Percentiles rank a stretch among this genome's conserved stretches.
These are phyloP conservation scores for Symbiodinium pilosum DNA, from an alignment of 73 alveolate genomes.

Conservation along the genomic window DNA sequence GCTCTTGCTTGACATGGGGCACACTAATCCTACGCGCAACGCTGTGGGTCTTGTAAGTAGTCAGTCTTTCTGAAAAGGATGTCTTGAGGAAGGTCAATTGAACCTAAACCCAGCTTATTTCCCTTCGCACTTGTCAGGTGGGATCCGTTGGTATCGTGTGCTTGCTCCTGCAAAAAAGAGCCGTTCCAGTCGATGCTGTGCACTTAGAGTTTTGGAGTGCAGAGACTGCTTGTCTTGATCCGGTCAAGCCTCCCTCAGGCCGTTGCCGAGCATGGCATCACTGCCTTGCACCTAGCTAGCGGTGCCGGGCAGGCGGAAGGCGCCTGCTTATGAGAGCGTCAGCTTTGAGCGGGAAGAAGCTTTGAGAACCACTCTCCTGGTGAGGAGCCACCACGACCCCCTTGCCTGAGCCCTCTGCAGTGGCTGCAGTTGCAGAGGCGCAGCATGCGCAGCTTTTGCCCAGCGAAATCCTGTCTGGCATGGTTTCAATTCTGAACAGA, in stretches of 20 bases:
- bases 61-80: no score
- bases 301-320: slow-evolving; percentile 45
- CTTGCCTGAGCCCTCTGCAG: neutral
- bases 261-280: slow-evolving; percentile 16
- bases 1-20: no score
- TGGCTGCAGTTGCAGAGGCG: neutral
- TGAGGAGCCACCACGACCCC: neutral
- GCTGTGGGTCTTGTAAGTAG: no score
- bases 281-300: slow-evolving; percentile 52
- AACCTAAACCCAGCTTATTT: no score
- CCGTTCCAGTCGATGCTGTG: neutral
- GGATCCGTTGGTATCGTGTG: neutral
- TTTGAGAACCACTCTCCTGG: neutral
- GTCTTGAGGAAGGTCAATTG: no score
- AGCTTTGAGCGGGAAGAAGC: neutral
- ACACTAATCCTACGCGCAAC: no score
- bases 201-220: neutral
- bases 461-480: no score
- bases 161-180: neutral
- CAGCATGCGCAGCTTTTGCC: neutral
- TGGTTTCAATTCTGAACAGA: no score
- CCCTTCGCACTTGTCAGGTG: neutral
- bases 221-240: neutral
- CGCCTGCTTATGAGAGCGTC: neutral
- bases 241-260: slow-evolving; percentile 13